A percentile compares a stretch with the other conserved stretches of the same genome.
Conservation (phyloP, 441 rosid species). For the Adansonia rubrostipa region DNA sequence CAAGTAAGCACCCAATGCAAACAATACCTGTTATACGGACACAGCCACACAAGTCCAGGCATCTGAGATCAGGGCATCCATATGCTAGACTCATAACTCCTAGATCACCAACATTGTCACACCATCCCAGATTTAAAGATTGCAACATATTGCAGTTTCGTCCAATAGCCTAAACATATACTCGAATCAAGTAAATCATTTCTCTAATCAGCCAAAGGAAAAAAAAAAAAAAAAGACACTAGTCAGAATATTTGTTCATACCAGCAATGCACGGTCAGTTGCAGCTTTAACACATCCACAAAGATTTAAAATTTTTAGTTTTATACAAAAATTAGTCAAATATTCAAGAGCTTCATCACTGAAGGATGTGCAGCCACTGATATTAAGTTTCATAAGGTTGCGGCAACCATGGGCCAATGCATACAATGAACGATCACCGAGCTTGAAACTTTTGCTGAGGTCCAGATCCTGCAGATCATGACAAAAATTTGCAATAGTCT, state of each 20-base stretch:
- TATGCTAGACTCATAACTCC: conserved; percentile 90
- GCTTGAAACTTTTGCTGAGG: conserved; percentile 94
- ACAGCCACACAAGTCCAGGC: conserved; percentile 83
- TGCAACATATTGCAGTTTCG: conserved; percentile 71
- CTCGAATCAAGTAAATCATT: conserved; percentile 6
- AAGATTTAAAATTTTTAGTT: conserved; percentile 73
- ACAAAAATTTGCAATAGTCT: conserved; percentile 73
- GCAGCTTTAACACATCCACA: conserved; percentile 92
- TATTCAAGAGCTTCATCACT: conserved; percentile 63
- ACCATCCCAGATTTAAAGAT: conserved; percentile 88
- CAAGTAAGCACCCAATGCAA: neutral
- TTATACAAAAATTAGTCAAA: conserved; percentile 59
- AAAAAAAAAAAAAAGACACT: neutral
- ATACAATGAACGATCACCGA: conserved; percentile 68
- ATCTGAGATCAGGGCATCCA: conserved; percentile 90
- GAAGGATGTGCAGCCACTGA: conserved; percentile 85
- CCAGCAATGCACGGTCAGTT: conserved; percentile 82
- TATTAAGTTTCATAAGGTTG: conserved; percentile 79
- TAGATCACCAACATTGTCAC: conserved; percentile 77
- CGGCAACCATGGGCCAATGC: conserved; percentile 86
- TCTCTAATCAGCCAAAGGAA: neutral
- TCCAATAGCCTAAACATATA: conserved; percentile 74
- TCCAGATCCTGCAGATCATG: conserved; percentile 85
- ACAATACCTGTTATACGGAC: conserved; percentile 73
- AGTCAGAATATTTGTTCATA: conserved; percentile 22